Evolutionary conservation across 106 monocot species (phyloP), one percentile per base, ranked within the genome.

Genomic region (Acorus gramineus): DNA sequence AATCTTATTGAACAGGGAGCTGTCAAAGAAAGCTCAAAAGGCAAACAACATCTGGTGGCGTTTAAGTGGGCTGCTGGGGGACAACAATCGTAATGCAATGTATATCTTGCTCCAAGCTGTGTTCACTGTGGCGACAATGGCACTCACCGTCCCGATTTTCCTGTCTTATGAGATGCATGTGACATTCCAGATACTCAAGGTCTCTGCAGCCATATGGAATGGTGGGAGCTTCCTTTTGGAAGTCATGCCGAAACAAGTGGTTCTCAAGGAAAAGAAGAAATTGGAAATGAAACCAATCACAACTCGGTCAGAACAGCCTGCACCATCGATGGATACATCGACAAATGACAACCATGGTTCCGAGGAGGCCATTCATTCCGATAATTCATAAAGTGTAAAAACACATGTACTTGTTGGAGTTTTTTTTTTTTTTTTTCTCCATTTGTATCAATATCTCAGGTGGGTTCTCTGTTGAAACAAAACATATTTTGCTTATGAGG

Each of bases 11-110:
- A 46, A 52, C 82, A 99, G 98, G 74, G 98, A 92, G 61, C 85
- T 99, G 8, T 99, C 98, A 6, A 99, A 99, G 84, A 99, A 92
- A 72, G 92, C 98, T 50, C 92, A 89, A 57, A 99, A 89, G 74
- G 85, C 91, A 49, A 92, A 99, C 66, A 92, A 82, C 61, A 61
- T 84, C n/a, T 84, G 92, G 82, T 99, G 98, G 92, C 66, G 84
- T 58, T 42, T 99, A 4, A 99, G 98, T 50, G 92, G 98, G 7
- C 12, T 80, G 59, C 80, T 99, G 2, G 98, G 98, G 4, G 98
- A 99, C 55, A 64, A 84, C 67, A 92, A 99, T 53, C 73, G 98
- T 11, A 88, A 76, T 3, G 12, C 78, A 2, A 99, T 99, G 98
- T 99, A 92, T 53, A 99, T 92, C 51, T 50, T 92, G 65, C 62